phyloP scores from a whole-genome alignment of 116 monocot genomes.

The Trichopus zeylanicus region DNA sequence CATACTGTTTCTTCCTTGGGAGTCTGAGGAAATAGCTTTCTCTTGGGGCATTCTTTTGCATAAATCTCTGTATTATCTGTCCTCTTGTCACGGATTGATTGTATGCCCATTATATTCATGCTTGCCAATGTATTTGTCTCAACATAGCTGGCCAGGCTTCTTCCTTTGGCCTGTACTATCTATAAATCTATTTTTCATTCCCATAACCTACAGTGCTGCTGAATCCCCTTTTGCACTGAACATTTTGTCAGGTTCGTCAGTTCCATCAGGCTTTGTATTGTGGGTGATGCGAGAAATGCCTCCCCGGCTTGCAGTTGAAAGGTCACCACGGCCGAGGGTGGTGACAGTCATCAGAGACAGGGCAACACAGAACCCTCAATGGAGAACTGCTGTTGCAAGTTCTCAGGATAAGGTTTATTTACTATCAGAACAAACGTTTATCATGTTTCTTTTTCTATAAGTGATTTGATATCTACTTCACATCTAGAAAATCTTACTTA shows the following conservation, averaged over 20 bases:
- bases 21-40: no score
- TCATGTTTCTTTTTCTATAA: no score
- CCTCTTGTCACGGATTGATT: no score
- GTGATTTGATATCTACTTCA: background rate
- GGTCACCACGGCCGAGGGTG: constrained; percentile 22
- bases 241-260: constrained; percentile 40
- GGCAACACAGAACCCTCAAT: constrained; percentile 31
- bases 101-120: no score
- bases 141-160: no score
- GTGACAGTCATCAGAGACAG: constrained; percentile 46
- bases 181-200: no score
- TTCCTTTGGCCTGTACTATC: no score
- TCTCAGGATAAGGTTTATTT: constrained; percentile 48
- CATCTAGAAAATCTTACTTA: background rate
- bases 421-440: no score
- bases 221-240: background rate
- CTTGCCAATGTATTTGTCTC: no score
- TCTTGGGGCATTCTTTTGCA: no score
- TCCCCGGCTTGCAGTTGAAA: constrained; percentile 19
- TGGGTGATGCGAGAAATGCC: constrained; percentile 77
- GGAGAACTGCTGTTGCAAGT: constrained; percentile 48
- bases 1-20: no score
- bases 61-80: no score
- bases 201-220: background rate
- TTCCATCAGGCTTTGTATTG: constrained; percentile 56